Evolutionary conservation across 176 grass and related monocot genomes (phyloP).

Genomic region (Tuctoria greenei): DNA sequence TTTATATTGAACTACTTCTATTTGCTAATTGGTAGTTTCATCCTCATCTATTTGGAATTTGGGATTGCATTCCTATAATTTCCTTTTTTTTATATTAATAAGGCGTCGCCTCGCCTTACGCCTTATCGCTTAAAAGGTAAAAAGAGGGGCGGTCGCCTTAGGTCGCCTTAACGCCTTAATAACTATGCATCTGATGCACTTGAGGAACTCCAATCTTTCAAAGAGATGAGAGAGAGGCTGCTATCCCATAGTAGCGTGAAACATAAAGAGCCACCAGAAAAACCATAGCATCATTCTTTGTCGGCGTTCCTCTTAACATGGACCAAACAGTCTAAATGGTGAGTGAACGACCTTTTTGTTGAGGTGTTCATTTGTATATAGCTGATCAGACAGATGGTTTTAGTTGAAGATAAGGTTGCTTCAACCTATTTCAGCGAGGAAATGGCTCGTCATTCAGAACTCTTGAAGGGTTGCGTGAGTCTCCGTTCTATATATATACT

Average conservation of each 20-base stretch:
- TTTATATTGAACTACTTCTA: too few relatives aligned
- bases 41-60: too few relatives aligned
- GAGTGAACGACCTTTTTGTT: conserved; percentile 25
- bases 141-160: too few relatives aligned
- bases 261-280: conserved; percentile 31
- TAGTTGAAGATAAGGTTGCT: conserved; percentile 33
- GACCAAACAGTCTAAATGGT: conserved; percentile 8
- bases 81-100: too few relatives aligned
- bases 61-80: too few relatives aligned
- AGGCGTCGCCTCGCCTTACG: too few relatives aligned
- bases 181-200: conserved; percentile 72
- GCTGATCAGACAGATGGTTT: conserved; percentile 39
- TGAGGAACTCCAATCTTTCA: conserved; percentile 68
- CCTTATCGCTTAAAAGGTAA: too few relatives aligned
- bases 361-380: conserved; percentile 44
- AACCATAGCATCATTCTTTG: conserved; percentile 35
- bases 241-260: conserved; percentile 49
- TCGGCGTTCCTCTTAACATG: conserved; percentile 20
- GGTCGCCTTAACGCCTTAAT: too few relatives aligned
- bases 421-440: conserved; percentile 37
- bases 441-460: conserved; percentile 32
- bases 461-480: conserved; percentile 9
- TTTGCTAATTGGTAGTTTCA: too few relatives aligned
- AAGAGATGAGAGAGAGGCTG: conserved; percentile 64
- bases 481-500: conserved; percentile 27